Base-by-base conservation (phyloP, 768 basidiomycete genomes). In the Rhizopogon vinicolor region DNA sequence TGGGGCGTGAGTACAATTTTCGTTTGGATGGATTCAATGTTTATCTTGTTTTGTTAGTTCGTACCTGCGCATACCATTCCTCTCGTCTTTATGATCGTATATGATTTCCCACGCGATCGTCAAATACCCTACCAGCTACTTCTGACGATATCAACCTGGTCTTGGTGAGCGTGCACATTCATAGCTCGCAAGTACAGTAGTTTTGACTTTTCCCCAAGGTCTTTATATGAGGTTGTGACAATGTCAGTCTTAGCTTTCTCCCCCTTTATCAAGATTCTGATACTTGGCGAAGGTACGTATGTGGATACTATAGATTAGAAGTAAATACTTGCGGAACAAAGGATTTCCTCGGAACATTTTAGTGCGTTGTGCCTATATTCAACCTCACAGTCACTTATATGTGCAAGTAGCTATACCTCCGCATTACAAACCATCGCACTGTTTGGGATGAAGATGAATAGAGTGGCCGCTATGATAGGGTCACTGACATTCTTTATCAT, bases 61-160 rank as follows among this genome's bases (percentile, higher is more conserved):
- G 78, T 82, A 3, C 83, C 89, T 2, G 67, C 72, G 3, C 66
- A 88, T 50, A 86, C 80, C 29, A 66, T 91, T 19, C 87, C 86
- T 1, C 71, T 91, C 37, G 65, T 83, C 74, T 78, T 67, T 50
- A 77, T 90, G 75, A 79, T 91, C 54, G 73, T 86, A 53, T 86
- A 80, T 63, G 85, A 93, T 73, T 84, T 82, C 75, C 90, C 89
- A 2, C 76, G 86, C 42, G 80, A 85, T 57, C 76, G 80, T 18
- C 74, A 74, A 13, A 67, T 72, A 29, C 66, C 79, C 5, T 91
- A 89, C 67, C 91, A 92, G 69, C 48, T 74, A n/a, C 73, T 80
- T 44, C 70, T 90, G 16, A 68, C 76, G 3, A 66, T 78, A 46
- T 78, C 86, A 2, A 78, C 82, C 16, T 89, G 87, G 86, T 73